These are phyloP conservation scores for Breviolum minutum DNA, from an alignment of 73 alveolate genomes.

Conservation along the genomic window DNA sequence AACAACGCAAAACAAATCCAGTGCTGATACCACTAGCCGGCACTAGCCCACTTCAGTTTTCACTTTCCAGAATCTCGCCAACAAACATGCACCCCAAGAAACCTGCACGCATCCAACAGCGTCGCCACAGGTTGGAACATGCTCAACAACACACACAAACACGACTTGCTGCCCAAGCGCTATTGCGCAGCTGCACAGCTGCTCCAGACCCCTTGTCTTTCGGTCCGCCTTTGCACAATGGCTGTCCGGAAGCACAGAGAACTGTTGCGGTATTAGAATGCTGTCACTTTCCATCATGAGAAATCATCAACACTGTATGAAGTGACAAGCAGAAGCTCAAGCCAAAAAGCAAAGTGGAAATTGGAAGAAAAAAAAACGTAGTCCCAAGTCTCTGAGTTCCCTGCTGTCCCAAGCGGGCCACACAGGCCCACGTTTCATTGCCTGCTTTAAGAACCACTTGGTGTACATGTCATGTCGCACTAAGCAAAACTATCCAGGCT, in stretches of 20 bases:
- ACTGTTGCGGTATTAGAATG: no score
- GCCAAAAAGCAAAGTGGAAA: no score
- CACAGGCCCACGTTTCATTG: constrained; percentile 60
- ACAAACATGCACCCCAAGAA: not conserved
- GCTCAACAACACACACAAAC: not conserved
- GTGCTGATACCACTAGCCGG: no score
- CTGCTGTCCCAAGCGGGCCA: constrained; percentile 12
- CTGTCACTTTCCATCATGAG: no score
- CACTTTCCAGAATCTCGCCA: not conserved
- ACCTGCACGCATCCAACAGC: not conserved
- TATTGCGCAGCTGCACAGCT: constrained; percentile 80
- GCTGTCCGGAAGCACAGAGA: not conserved
- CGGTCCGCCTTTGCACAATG: not conserved
- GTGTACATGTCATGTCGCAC: no score
- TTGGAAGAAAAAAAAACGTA: no score
- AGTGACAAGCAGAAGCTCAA: no score
- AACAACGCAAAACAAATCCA: no score
- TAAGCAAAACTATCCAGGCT: not conserved
- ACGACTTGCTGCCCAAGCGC: constrained; percentile 5
- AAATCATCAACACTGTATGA: no score
- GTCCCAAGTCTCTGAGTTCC: not conserved
- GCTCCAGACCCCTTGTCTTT: not conserved
- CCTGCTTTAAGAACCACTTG: not conserved
- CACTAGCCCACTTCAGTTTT: no score
- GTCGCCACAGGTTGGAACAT: not conserved